Conservation (phyloP, 768 basidiomycete genomes). For the Sporobolomyces pararoseus region DNA sequence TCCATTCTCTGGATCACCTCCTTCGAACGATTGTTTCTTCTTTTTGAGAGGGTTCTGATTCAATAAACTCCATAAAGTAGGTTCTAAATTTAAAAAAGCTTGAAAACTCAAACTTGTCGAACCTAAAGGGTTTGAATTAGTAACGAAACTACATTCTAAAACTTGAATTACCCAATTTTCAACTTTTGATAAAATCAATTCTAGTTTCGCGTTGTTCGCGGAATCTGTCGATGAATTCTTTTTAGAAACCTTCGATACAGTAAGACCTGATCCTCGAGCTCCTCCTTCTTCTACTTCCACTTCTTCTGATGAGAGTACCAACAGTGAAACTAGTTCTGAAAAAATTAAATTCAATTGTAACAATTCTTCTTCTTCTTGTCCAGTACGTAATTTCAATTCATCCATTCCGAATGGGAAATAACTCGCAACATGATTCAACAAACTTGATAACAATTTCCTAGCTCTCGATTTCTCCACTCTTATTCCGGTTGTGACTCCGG, state of each 20-base stretch:
- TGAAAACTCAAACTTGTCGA: slow-evolving; percentile 15
- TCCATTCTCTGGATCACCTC: no score
- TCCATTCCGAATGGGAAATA: slow-evolving; percentile 74
- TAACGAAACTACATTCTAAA: not conserved
- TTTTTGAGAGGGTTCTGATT: no score
- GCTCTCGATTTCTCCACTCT: not conserved
- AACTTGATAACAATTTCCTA: slow-evolving; percentile 26
- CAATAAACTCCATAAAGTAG: slow-evolving; percentile 56
- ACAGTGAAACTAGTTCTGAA: slow-evolving; percentile 69
- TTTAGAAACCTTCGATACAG: not conserved
- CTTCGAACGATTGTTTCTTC: no score
- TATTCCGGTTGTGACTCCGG: not conserved
- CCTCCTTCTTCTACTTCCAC: not conserved
- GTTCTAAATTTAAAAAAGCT: slow-evolving; percentile 57
- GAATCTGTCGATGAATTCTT: not conserved
- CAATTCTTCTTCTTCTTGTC: slow-evolving; percentile 57
- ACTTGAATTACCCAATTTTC: slow-evolving; percentile 37
- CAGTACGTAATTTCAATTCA: slow-evolving; percentile 39
- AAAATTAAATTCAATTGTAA: slow-evolving; percentile 71
- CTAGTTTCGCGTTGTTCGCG: not conserved
- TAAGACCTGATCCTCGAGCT: no score
- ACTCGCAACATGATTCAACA: slow-evolving; percentile 69
- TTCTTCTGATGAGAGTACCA: slow-evolving; percentile 47
- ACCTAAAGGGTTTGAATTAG: slow-evolving; percentile 15
- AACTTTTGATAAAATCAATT: slow-evolving; percentile 25